Conservation (phyloP, 108 stramenopile genomes). For the Cyclotella cryptica region DNA sequence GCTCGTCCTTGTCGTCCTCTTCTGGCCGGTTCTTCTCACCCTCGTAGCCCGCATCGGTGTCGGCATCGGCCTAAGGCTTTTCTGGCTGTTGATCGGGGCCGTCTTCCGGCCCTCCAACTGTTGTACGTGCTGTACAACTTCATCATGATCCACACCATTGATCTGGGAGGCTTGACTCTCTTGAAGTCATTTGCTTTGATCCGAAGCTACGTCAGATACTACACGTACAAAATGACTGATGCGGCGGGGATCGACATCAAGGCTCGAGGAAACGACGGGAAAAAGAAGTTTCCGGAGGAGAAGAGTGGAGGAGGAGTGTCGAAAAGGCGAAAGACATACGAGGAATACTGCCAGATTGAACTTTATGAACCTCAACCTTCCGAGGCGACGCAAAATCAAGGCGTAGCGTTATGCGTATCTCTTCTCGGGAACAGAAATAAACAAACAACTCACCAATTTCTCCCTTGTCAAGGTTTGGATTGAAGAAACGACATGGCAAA, state of each 20-base stretch:
- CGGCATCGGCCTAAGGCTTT: conserved; percentile 84
- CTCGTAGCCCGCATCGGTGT: conserved; percentile 63
- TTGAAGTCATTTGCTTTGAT: conserved; percentile 78
- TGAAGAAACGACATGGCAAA: no score
- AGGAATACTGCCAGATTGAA: conserved; percentile 71
- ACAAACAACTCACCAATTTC: background rate
- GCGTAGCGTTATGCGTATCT: background rate
- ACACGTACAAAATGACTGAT: conserved; percentile 38
- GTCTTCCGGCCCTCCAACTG: conserved; percentile 74
- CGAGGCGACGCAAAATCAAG: background rate
- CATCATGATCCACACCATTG: conserved; percentile 77
- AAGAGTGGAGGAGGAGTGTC: conserved; percentile 71
- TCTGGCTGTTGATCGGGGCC: conserved; percentile 81
- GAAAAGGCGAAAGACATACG: conserved; percentile 57
- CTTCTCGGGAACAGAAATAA: background rate
- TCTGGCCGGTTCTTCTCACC: conserved; percentile 81
- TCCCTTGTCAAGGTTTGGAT: background rate
- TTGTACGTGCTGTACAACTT: conserved; percentile 85
- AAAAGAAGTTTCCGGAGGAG: conserved; percentile 58
- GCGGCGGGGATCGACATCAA: conserved; percentile 12
- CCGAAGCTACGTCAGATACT: conserved; percentile 42
- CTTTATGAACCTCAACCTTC: conserved; percentile 50
- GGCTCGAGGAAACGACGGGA: conserved; percentile 13
- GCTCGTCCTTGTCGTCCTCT: conserved; percentile 59
- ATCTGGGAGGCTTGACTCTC: conserved; percentile 61